Evolutionary conservation across 129 eudicot genomes (phyloP).

Genomic region (Mikania micrantha): DNA sequence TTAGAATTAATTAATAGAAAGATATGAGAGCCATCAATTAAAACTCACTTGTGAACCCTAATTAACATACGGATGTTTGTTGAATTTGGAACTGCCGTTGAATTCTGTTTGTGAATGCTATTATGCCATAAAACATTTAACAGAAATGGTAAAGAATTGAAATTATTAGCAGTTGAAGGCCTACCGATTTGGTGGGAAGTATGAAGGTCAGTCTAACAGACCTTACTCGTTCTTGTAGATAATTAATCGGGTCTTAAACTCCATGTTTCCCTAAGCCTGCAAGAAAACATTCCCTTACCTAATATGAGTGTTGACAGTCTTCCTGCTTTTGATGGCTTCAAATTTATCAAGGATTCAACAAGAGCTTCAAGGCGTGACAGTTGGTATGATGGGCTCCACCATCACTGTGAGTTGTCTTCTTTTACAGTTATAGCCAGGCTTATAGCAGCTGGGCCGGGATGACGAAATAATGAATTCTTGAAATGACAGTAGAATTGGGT

Average conservation of each 20-base stretch:
- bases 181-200: slow-evolving; percentile 88
- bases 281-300: slow-evolving; percentile 53
- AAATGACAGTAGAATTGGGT: neutral
- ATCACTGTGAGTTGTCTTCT: slow-evolving; percentile 49
- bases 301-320: slow-evolving; percentile 59
- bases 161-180: slow-evolving; percentile 74
- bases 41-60: slow-evolving; percentile 9
- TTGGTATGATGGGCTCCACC: slow-evolving; percentile 59
- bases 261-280: slow-evolving; percentile 64
- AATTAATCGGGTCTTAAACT: slow-evolving; percentile 57
- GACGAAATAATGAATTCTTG: neutral
- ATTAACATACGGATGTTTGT: slow-evolving; percentile 17
- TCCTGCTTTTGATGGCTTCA: slow-evolving; percentile 64
- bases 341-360: slow-evolving; percentile 52
- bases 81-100: slow-evolving; percentile 53
- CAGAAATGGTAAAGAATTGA: slow-evolving; percentile 64
- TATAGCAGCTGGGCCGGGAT: no score
- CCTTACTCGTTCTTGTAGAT: slow-evolving; percentile 55
- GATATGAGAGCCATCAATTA: no score
- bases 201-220: slow-evolving; percentile 88
- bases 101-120: slow-evolving; percentile 46
- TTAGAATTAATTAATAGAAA: no score
- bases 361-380: slow-evolving; percentile 59
- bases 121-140: slow-evolving; percentile 42
- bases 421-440: neutral